Base-by-base conservation (phyloP, 2,329 filamentous ascomycete species). In the Paracamarosporium sp. region DNA sequence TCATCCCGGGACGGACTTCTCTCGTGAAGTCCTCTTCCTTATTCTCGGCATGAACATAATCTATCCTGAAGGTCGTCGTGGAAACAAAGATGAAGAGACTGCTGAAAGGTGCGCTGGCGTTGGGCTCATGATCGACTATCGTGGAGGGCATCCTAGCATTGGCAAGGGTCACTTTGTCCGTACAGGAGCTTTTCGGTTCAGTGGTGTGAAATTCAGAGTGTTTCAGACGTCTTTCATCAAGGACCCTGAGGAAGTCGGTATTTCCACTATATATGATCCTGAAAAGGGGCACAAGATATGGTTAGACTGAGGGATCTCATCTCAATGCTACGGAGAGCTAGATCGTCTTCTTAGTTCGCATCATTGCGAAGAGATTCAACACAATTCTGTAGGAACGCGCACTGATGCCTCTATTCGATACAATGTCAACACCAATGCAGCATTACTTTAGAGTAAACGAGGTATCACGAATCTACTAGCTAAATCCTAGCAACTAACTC, bases 231-330 rank as follows among this genome's bases (percentile, higher is more conserved):
- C 24, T 4, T 45, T 45, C 12, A 45, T 45, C 13, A 27, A 30
- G 5, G 24, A 30, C 12, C 13, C 41, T 28, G 15, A 20, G 3
- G 24, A 28, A 22, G 24, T 31, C 27, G 43, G 43, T 25, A 46
- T 46, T 11, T 1, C 12, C 20, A 30, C 24, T 8, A 15, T 17
- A 6, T 40, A 38, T 28, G 48, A 40, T 11, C 48, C 31, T 40
- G 25, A 40, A 15, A 51, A 28, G 17, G 48, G 48, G 12, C 35
- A 40, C 20, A 51, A 38, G 25, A 41, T 51, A 27, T 51, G 48
- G 48, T 17, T 51, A 31, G 25, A 40, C 22, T 51, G 24, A 51
- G 6, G 24, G 22, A 31, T 31, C 9, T 31, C 7, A 9, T 11
- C n/a, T n/a, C n/a, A n/a, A n/a, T n/a, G n/a, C n/a, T n/a, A n/a